phyloP scores from a whole-genome alignment of 2,329 filamentous ascomycete genomes.

The Nemania abortiva region DNA sequence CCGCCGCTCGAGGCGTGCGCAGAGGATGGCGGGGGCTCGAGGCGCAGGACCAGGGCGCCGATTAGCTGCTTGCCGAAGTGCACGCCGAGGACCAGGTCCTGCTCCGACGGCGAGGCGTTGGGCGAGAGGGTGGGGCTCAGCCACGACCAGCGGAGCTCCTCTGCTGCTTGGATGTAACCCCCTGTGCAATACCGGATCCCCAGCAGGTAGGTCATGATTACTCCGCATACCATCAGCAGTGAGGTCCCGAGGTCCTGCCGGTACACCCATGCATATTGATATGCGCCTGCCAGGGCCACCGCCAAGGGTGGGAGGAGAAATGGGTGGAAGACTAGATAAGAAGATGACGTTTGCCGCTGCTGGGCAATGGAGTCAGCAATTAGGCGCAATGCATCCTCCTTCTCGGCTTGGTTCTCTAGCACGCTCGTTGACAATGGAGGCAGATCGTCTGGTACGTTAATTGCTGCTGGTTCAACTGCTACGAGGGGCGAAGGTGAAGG shows the following conservation, averaged over 20 bases:
- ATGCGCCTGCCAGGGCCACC: slow-evolving; percentile 58
- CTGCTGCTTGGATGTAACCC: slow-evolving; percentile 73
- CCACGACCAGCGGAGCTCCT: slow-evolving; percentile 72
- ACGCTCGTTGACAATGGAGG: slow-evolving; percentile 74
- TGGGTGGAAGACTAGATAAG: slow-evolving; percentile 73
- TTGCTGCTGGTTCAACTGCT: slow-evolving; percentile 56
- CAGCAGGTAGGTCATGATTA: slow-evolving; percentile 73
- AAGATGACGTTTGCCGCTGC: slow-evolving; percentile 77
- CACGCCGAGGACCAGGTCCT: slow-evolving; percentile 73
- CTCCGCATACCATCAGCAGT: slow-evolving; percentile 68
- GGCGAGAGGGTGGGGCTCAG: slow-evolving; percentile 55
- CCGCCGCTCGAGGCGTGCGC: slow-evolving; percentile 34
- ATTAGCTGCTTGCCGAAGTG: slow-evolving; percentile 77
- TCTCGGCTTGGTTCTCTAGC: slow-evolving; percentile 67
- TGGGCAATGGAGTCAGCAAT: slow-evolving; percentile 86
- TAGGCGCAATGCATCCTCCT: slow-evolving; percentile 75
- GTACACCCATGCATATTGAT: slow-evolving; percentile 51
- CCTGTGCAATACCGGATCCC: slow-evolving; percentile 70
- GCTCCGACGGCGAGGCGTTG: slow-evolving; percentile 48
- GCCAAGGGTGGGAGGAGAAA: slow-evolving; percentile 63
- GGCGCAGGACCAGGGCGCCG: slow-evolving; percentile 76
- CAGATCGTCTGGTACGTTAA: slow-evolving; percentile 62
- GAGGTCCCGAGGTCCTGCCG: slow-evolving; percentile 65
- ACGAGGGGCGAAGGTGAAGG: slow-evolving; percentile 54
- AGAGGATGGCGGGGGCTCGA: slow-evolving; percentile 60